Percentiles rank a stretch among this genome's conserved stretches.
These are phyloP conservation scores for Xylaria venustula DNA, from an alignment of 495 filamentous ascomycete species.

Conservation along the genomic window DNA sequence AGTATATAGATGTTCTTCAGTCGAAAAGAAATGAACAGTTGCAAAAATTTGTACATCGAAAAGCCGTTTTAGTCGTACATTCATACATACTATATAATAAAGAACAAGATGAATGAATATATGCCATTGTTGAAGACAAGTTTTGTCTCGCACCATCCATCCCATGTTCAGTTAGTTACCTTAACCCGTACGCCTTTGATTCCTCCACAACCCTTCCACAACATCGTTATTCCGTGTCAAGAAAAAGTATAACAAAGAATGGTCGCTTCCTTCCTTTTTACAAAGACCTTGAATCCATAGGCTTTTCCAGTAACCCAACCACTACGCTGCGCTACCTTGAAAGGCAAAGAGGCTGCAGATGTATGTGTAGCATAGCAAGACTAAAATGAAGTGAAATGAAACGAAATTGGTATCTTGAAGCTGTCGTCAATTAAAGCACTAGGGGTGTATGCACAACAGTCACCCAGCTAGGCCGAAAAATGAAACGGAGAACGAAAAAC, in stretches of 20 bases:
- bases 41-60: not conserved
- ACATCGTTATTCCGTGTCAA: not conserved
- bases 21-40: too few relatives aligned
- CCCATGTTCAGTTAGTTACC: not conserved
- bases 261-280: not conserved
- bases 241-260: not conserved
- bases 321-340: constrained; percentile 7
- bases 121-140: not conserved
- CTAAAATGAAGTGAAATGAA: not conserved
- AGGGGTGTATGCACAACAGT: constrained; percentile 8
- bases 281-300: not conserved
- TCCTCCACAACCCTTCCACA: not conserved
- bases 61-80: constrained; percentile 8
- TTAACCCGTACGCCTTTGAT: not conserved
- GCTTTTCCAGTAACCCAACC: constrained; percentile 13
- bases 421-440: not conserved
- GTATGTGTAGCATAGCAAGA: not conserved
- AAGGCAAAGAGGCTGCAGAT: not conserved
- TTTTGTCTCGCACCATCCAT: not conserved
- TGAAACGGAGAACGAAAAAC: not conserved
- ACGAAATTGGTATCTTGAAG: constrained; percentile 15
- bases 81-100: constrained; percentile 11
- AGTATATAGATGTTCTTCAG: too few relatives aligned
- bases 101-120: not conserved
- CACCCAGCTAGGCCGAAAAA: constrained; percentile 12